These are phyloP conservation scores for Camellia japonica DNA, from an alignment of 148 eudicot genomes.

Conservation along the genomic window DNA sequence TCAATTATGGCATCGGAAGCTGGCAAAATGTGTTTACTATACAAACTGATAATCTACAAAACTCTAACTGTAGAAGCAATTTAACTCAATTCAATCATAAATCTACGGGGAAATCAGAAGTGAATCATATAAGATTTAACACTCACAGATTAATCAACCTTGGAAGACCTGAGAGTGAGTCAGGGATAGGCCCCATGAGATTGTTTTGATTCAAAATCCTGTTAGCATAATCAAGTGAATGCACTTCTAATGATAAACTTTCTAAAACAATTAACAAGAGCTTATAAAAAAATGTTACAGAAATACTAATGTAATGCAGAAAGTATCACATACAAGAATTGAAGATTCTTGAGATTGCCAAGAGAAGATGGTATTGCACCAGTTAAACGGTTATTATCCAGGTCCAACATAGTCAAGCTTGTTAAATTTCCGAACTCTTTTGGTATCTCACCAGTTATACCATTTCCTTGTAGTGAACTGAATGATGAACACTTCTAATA, in stretches of 20 bases:
- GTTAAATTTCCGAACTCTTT: slow-evolving; percentile 66
- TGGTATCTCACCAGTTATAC: slow-evolving; percentile 76
- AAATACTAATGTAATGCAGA: slow-evolving; percentile 14
- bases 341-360: slow-evolving; percentile 71
- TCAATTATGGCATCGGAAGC: slow-evolving; percentile 13
- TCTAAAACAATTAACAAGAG: slow-evolving; percentile 1
- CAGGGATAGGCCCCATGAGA: slow-evolving; percentile 76
- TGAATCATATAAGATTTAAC: not conserved
- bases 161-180: slow-evolving; percentile 61
- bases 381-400: slow-evolving; percentile 64
- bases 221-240: slow-evolving; percentile 22
- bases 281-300: not conserved
- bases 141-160: slow-evolving; percentile 76
- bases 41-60: not conserved
- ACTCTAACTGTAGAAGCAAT: not conserved
- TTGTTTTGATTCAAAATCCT: slow-evolving; percentile 78
- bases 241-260: slow-evolving; percentile 6
- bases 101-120: not conserved
- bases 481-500: slow-evolving; percentile 16
- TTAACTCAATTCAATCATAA: not conserved
- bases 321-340: slow-evolving; percentile 64
- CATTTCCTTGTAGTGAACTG: slow-evolving; percentile 77
- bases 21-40: not conserved
- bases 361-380: slow-evolving; percentile 87
- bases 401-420: slow-evolving; percentile 65